A percentile compares a stretch with the other conserved stretches of the same genome.
phyloP scores from a whole-genome alignment of 2,329 filamentous ascomycete genomes.

The Botrytis byssoidea region DNA sequence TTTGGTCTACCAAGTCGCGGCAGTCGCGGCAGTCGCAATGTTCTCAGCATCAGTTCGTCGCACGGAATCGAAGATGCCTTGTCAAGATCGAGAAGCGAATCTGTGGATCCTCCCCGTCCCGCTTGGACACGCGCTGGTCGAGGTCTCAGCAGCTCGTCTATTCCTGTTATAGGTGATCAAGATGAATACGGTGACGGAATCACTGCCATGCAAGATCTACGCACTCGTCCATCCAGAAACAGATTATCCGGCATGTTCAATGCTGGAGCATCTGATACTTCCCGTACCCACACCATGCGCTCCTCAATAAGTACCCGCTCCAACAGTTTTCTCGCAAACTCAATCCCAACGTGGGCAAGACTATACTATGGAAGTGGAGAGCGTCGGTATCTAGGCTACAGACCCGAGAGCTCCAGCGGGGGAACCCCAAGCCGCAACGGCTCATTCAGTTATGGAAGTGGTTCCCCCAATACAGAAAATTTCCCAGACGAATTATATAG shows the following conservation, averaged over 20 bases:
- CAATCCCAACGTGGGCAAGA: slow-evolving; percentile 49
- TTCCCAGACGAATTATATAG: slow-evolving; percentile 48
- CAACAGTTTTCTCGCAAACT: slow-evolving; percentile 44
- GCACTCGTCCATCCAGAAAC: slow-evolving; percentile 53
- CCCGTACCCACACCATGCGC: slow-evolving; percentile 38
- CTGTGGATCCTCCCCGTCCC: slow-evolving; percentile 51
- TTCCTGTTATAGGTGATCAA: slow-evolving; percentile 53
- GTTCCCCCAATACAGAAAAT: slow-evolving; percentile 51
- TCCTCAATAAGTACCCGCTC: slow-evolving; percentile 44
- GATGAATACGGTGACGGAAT: slow-evolving; percentile 65
- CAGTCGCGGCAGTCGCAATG: slow-evolving; percentile 50
- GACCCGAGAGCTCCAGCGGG: slow-evolving; percentile 35
- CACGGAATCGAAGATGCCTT: slow-evolving; percentile 31
- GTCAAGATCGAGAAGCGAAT: slow-evolving; percentile 33
- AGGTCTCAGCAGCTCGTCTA: slow-evolving; percentile 39
- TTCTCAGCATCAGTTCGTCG: slow-evolving; percentile 58
- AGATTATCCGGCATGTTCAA: slow-evolving; percentile 53
- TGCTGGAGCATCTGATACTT: slow-evolving; percentile 45
- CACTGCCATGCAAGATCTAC: slow-evolving; percentile 55
- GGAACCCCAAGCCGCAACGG: slow-evolving; percentile 47
- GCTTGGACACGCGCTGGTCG: slow-evolving; percentile 43
- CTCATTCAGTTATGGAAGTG: slow-evolving; percentile 43
- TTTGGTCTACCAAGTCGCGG: slow-evolving; percentile 48
- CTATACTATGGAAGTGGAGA: slow-evolving; percentile 71
- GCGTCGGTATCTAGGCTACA: slow-evolving; percentile 48